Conservation (phyloP, 805 yeast genomes). For the Candida sanyiensis region DNA sequence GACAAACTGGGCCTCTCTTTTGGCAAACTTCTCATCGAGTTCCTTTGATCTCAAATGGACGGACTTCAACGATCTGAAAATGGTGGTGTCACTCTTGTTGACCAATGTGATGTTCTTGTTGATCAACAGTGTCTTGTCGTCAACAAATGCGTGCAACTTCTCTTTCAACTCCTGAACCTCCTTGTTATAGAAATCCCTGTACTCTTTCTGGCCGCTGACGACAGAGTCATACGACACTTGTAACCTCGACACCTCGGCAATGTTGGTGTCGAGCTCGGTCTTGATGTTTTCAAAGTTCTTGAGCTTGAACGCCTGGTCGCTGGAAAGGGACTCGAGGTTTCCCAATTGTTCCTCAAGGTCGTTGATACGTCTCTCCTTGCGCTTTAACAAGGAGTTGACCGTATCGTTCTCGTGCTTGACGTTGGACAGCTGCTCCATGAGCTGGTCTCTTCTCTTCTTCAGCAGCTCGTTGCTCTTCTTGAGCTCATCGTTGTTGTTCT, state of each 20-base stretch:
- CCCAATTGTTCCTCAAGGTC: conserved; percentile 59
- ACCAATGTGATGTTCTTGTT: conserved; percentile 34
- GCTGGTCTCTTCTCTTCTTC: conserved; percentile 44
- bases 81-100: conserved; percentile 41
- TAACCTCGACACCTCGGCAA: conserved; percentile 50
- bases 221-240: conserved; percentile 56
- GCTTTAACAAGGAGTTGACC: conserved; percentile 56
- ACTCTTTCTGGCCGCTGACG: conserved; percentile 45
- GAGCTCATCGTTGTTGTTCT: conserved; percentile 44
- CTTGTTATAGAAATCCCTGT: conserved; percentile 41
- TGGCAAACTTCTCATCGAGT: conserved; percentile 43
- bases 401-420: conserved; percentile 76
- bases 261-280: conserved; percentile 41
- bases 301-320: conserved; percentile 42
- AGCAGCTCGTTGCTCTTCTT: conserved; percentile 48
- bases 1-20: conserved; percentile 39
- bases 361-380: conserved; percentile 63
- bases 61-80: conserved; percentile 44
- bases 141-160: conserved; percentile 34
- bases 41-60: conserved; percentile 41
- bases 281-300: conserved; percentile 47
- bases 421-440: conserved; percentile 60
- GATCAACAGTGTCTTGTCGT: conserved; percentile 31
- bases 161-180: conserved; percentile 37
- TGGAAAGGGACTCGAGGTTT: conserved; percentile 41